phyloP scores from a whole-genome alignment of 257 asterid species.

The Voacanga thouarsii region DNA sequence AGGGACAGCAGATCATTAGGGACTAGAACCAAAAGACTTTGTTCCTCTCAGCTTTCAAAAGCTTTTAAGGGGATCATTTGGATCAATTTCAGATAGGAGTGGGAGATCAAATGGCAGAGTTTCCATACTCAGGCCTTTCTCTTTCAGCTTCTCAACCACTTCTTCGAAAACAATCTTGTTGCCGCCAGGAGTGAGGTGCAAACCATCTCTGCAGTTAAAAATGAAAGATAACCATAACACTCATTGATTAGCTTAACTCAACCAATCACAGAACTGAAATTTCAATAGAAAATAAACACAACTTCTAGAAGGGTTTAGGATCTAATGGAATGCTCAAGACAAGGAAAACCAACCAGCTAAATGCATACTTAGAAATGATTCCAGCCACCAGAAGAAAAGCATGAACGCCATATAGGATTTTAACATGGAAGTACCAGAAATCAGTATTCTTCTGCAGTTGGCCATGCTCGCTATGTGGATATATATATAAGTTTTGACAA shows the following conservation, averaged over 20 bases:
- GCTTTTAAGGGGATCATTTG: conserved; percentile 59
- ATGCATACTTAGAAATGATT: not conserved
- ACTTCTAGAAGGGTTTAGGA: too few species aligned
- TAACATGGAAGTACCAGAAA: not conserved
- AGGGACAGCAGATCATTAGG: not conserved
- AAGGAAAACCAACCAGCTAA: not conserved
- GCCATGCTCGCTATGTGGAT: not conserved
- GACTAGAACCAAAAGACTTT: not conserved
- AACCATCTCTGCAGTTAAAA: conserved; percentile 59
- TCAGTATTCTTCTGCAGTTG: not conserved
- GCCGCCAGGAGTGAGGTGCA: conserved; percentile 60
- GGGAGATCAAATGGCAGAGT: conserved; percentile 56
- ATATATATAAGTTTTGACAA: not conserved
- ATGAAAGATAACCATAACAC: not conserved
- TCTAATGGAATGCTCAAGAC: too few species aligned
- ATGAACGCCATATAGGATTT: not conserved
- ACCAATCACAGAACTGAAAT: not conserved
- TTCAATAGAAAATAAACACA: too few species aligned
- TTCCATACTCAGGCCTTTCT: conserved; percentile 39
- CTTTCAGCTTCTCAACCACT: conserved; percentile 40
- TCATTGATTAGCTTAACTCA: not conserved
- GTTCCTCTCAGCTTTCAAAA: conserved; percentile 24
- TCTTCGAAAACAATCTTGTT: conserved; percentile 58
- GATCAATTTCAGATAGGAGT: conserved; percentile 33
- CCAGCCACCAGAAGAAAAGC: not conserved